Percentiles rank a stretch among this genome's conserved stretches.
These are phyloP conservation scores for Pulveroboletus sp. DNA, from an alignment of 768 basidiomycete genomes.

Conservation along the genomic window DNA sequence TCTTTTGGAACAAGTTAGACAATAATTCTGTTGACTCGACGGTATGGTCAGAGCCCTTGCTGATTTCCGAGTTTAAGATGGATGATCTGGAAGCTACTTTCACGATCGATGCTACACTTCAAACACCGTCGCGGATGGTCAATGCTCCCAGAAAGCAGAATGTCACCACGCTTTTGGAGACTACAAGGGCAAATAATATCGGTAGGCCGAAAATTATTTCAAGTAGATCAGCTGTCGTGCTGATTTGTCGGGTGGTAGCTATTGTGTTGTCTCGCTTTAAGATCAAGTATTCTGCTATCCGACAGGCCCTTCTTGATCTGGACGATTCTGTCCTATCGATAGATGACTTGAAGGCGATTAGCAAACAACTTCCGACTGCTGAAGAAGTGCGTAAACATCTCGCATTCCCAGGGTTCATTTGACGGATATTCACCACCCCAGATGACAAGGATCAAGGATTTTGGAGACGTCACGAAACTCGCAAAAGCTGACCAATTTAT, in stretches of 20 bases:
- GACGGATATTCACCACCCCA: constrained; percentile 22
- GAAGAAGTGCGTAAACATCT: constrained; percentile 58
- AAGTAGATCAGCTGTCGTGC: neutral
- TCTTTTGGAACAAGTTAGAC: constrained; percentile 88
- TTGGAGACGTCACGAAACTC: constrained; percentile 66
- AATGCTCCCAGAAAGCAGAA: constrained; percentile 50
- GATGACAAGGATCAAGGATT: constrained; percentile 62
- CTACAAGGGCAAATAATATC: constrained; percentile 79
- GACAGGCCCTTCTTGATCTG: constrained; percentile 64
- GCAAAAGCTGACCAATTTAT: constrained; percentile 85
- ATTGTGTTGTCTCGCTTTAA: constrained; percentile 84
- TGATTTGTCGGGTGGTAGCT: constrained; percentile 36
- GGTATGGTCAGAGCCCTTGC: constrained; percentile 65
- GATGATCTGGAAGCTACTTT: constrained; percentile 75
- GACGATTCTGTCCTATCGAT: constrained; percentile 63
- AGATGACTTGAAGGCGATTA: constrained; percentile 75
- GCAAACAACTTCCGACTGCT: constrained; percentile 68
- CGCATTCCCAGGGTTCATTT: neutral
- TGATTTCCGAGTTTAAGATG: constrained; percentile 46
- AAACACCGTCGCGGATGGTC: constrained; percentile 38
- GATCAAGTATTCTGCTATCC: constrained; percentile 57
- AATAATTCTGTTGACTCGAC: constrained; percentile 40
- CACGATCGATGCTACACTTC: constrained; percentile 45
- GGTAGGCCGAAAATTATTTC: constrained; percentile 38
- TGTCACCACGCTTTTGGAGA: constrained; percentile 70